These are phyloP conservation scores for Starmerella stellata DNA, from an alignment of 805 yeast genomes.

Conservation along the genomic window DNA sequence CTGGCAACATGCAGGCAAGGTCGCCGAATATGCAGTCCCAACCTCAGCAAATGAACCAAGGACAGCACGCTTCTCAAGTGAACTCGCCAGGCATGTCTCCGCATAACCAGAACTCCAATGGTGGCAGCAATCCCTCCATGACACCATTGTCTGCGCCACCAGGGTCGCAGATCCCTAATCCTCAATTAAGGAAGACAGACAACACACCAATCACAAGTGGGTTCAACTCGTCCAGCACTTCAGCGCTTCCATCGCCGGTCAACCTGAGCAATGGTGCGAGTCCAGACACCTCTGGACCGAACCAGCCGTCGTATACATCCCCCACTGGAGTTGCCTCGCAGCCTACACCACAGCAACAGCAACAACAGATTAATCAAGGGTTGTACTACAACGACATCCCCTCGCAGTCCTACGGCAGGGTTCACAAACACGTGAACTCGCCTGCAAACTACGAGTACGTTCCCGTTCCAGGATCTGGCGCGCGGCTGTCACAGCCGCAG, in stretches of 20 bases:
- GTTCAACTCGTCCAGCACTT: neutral
- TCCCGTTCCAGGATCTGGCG: conserved; percentile 1
- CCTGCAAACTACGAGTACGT: neutral
- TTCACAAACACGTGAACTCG: conserved; percentile 9
- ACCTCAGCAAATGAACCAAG: too few species aligned
- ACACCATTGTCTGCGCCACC: too few species aligned
- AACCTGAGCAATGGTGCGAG: neutral
- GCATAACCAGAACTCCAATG: too few species aligned
- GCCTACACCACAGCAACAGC: neutral
- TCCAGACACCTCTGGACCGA: neutral
- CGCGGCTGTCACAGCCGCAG: neutral
- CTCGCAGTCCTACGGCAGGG: conserved; percentile 10
- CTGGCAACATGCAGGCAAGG: too few species aligned
- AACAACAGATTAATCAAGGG: neutral
- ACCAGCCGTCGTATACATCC: neutral
- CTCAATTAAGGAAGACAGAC: too few species aligned
- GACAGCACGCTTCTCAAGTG: too few species aligned
- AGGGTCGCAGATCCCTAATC: too few species aligned
- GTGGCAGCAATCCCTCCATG: too few species aligned
- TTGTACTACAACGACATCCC: conserved; percentile 3
- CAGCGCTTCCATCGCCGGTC: neutral
- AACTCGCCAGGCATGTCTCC: too few species aligned
- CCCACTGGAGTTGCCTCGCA: neutral
- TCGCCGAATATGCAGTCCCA: too few species aligned
- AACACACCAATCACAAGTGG: neutral